Percentiles rank a stretch among this genome's conserved stretches.
Evolutionary conservation across 2,329 filamentous ascomycete species (phyloP).

Genomic region (Pestalotiopsis sp.): DNA sequence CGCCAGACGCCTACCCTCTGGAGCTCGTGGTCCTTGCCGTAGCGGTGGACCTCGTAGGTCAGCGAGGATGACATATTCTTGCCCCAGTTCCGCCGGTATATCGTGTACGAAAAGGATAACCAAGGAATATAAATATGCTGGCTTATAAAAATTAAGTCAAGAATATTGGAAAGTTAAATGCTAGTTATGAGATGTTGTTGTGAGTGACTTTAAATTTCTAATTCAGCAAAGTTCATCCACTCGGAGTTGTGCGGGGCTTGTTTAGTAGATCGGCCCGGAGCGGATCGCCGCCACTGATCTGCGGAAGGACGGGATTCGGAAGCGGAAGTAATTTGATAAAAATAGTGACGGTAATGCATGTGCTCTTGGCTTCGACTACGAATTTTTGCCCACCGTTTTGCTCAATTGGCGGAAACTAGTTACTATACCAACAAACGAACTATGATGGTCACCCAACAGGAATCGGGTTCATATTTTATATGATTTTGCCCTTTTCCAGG

Average conservation of each 20-base stretch:
- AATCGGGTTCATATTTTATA: too few relatives aligned
- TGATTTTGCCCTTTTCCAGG: too few relatives aligned
- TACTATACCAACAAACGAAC: too few relatives aligned
- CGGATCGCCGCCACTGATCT: background rate
- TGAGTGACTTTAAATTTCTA: background rate
- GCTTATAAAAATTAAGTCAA: background rate
- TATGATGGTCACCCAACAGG: too few relatives aligned
- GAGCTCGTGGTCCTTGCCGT: conserved; percentile 34
- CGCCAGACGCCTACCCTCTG: conserved; percentile 50
- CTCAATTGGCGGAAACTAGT: too few relatives aligned
- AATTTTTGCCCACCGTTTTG: too few relatives aligned
- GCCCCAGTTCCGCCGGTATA: too few relatives aligned
- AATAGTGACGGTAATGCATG: background rate
- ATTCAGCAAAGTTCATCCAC: background rate
- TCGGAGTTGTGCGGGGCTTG: conserved; percentile 7
- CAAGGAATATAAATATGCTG: background rate
- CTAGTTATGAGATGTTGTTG: background rate
- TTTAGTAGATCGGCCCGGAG: background rate
- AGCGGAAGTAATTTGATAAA: background rate
- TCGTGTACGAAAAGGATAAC: background rate
- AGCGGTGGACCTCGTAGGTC: conserved; percentile 27
- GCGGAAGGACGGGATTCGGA: conserved; percentile 7
- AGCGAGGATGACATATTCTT: conserved; percentile 27
- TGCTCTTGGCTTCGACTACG: background rate
- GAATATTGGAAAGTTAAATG: background rate